Evolutionary conservation across 108 stramenopile species (phyloP).

Genomic region (Mediolabrus comicus): DNA sequence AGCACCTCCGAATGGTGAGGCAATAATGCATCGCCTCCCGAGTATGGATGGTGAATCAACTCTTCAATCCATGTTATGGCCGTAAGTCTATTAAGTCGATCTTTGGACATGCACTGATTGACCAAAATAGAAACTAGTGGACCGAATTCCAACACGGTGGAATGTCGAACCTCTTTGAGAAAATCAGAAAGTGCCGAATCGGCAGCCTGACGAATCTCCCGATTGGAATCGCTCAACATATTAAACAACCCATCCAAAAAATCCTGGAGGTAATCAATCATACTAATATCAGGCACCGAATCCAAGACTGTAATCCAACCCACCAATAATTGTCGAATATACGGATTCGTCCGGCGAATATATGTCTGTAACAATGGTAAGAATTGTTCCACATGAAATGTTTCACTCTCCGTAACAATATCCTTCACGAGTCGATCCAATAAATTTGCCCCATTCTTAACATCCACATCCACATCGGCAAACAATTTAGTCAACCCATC

Average conservation of each 20-base stretch:
- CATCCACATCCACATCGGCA: constrained; percentile 97
- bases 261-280: constrained; percentile 95
- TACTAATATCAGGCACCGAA: constrained; percentile 92
- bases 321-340: constrained; percentile 95
- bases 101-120: constrained; percentile 90
- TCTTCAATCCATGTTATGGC: constrained; percentile 96
- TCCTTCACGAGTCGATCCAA: constrained; percentile 95
- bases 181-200: constrained; percentile 86
- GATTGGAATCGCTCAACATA: constrained; percentile 96
- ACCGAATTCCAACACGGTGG: constrained; percentile 90
- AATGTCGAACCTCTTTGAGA: constrained; percentile 86
- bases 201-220: constrained; percentile 92
- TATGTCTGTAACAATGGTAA: constrained; percentile 95
- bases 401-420: constrained; percentile 92
- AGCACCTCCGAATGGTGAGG: constrained; percentile 91
- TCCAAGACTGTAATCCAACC: constrained; percentile 98
- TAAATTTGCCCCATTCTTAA: constrained; percentile 96
- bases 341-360: constrained; percentile 93
- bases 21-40: constrained; percentile 88
- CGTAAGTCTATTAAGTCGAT: constrained; percentile 91
- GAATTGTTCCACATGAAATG: constrained; percentile 95
- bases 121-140: constrained; percentile 95
- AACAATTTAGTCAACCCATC: constrained; percentile 95
- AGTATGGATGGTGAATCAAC: constrained; percentile 89
- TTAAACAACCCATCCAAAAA: constrained; percentile 97